Evolutionary conservation across 2,329 filamentous ascomycete species (phyloP).

Genomic region (Fusarium neocosmosporiellum): DNA sequence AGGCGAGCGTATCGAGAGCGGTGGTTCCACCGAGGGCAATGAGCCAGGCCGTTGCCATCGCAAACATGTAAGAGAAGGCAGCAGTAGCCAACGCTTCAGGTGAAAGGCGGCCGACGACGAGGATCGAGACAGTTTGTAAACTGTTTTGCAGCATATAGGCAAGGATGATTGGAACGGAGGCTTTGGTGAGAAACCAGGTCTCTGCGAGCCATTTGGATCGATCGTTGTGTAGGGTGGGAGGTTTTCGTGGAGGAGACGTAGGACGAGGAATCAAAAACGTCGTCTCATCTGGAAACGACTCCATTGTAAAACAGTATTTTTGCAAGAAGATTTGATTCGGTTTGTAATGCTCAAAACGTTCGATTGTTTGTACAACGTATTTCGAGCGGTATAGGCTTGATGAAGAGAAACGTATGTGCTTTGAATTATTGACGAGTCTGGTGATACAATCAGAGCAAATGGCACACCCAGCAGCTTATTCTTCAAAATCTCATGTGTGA

Average conservation of each 20-base stretch:
- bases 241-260: not conserved
- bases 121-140: constrained; percentile 82
- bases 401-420: not conserved
- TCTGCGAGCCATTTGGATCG: constrained; percentile 38
- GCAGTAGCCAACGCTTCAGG: constrained; percentile 84
- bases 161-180: constrained; percentile 81
- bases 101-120: constrained; percentile 83
- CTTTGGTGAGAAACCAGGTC: constrained; percentile 66
- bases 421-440: not conserved
- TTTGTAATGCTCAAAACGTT: not conserved
- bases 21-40: constrained; percentile 88
- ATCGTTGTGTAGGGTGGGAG: not conserved
- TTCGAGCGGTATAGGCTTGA: not conserved
- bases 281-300: constrained; percentile 31
- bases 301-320: rapidly evolving
- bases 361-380: not conserved
- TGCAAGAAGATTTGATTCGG: not conserved
- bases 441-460: not conserved
- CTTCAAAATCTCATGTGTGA: not conserved
- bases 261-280: constrained; percentile 27
- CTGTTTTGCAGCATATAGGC: constrained; percentile 90
- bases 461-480: not conserved
- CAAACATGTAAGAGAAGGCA: constrained; percentile 94
- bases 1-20: constrained; percentile 86
- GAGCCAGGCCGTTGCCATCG: constrained; percentile 88